Evolutionary conservation across 78 protist species (phyloP), one percentile per base, ranked within the genome.

Genomic region (Bodo saltans): DNA sequence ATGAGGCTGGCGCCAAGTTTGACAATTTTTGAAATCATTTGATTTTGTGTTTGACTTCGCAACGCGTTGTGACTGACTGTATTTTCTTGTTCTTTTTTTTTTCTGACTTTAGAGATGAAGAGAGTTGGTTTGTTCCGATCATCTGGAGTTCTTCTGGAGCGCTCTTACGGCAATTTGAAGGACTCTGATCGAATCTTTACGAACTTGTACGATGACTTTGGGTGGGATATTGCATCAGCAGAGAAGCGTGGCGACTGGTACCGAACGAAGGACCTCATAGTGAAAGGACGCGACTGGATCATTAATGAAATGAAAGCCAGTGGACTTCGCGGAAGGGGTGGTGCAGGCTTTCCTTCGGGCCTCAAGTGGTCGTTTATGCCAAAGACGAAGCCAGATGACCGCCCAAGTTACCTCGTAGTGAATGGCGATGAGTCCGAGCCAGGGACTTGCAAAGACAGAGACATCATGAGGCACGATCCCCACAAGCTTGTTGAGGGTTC

Each of bases 381-480:
- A 42, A 90, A 92, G 91, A 53, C 53, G 25, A 69, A 27, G 26
- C 84, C 92, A 8, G 88, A 87, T 52, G 92, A 88, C 32, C 86
- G 94, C 12, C 98, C 97, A 41, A 92, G 92, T 78, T 98, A 97
- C 84, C 90, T 98, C 33, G 99, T 98, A 25, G 91, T 98, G 82
- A 98, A 98, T 78, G 99, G 99, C 0, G 99, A 98, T 74, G 99
- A 98, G 84, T 95, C 97, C 38, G 99, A 97, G 85, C 99, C 99
- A 0, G 99, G 99, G 40, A 97, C 99, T 0, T 98, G 99, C 93
- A 98, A 98, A 81, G 99, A 98, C 85, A 76, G 99, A 25, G 99
- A 98, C 73, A 98, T 98, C 68, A 95, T 98, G 97, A 90, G 99
- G 60, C 92, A 96, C 72, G 99, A 98, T 73, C 99, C 99, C 37